Conservation (phyloP, 2,329 filamentous ascomycete species). For the Hortaea sp. region DNA sequence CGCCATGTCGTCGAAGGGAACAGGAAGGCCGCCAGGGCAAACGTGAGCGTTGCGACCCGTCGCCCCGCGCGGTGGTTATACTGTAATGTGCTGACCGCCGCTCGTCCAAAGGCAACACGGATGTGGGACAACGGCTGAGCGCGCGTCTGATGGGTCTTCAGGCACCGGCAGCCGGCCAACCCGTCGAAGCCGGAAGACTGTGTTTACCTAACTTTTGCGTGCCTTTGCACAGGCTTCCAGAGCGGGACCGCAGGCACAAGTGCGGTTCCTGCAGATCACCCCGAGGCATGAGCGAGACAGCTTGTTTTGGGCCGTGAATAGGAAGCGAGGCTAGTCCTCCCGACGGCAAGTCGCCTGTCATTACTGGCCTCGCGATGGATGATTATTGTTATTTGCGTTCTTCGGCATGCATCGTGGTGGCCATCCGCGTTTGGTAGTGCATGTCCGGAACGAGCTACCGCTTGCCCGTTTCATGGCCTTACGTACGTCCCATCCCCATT, state of each 20-base stretch:
- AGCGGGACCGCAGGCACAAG: background rate
- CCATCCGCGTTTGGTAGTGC: background rate
- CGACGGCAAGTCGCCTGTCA: background rate
- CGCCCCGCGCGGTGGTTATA: too few relatives aligned
- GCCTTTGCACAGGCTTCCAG: background rate
- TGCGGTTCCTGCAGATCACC: constrained; percentile 2
- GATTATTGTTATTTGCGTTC: too few relatives aligned
- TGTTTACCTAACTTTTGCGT: background rate
- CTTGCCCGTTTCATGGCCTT: background rate
- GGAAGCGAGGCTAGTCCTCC: background rate
- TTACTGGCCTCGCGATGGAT: background rate
- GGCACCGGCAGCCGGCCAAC: background rate
- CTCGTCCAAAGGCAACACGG: too few relatives aligned
- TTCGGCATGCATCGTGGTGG: background rate
- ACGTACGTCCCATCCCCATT: background rate
- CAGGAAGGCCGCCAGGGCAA: too few relatives aligned
- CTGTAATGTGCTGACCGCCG: too few relatives aligned
- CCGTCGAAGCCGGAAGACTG: background rate
- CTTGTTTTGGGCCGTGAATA: background rate
- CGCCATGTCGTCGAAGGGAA: too few relatives aligned
- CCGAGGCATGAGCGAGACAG: background rate
- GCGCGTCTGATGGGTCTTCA: background rate
- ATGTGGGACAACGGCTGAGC: constrained; percentile 1
- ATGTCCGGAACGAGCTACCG: background rate
- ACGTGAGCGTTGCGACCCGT: too few relatives aligned